Evolutionary conservation across 768 basidiomycete genomes (phyloP), one percentile per base, ranked within the genome.

Genomic region (Steccherinum ochraceum): DNA sequence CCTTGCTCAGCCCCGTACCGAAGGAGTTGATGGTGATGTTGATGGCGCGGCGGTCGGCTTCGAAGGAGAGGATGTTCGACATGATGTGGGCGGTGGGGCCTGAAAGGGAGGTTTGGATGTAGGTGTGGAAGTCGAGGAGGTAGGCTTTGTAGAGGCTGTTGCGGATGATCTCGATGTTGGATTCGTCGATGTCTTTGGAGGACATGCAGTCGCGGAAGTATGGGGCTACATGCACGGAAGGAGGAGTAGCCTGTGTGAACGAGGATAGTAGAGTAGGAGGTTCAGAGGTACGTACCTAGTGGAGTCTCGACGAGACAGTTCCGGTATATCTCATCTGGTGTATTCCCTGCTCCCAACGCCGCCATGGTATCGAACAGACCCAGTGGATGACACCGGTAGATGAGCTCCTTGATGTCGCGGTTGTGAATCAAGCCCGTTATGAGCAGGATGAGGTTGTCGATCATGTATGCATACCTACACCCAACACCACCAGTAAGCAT

Each of bases 21-120:
- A 98, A 95, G 12, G 96, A 98, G 76, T 99, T 99, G 75, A 99
- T 90, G 26, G 96, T 96, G 69, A 99, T 97, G 74, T 98, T 99
- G 67, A 98, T 86, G 1, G 93, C 87, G 47, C 96, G 84, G 27
- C 96, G 80, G 71, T 99, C 96, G 23, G 95, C 96, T 73, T 99
- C 96, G 62, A 99, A 99, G 5, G 86, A 76, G 52, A 99, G 83
- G 61, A 96, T 92, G 35, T 76, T 78, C 53, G 86, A 81, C 96
- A 98, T 98, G 57, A 93, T 83, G 41, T 95, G 93, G 12, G 81
- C 76, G 2, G 96, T 97, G 0, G 96, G 90, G 10, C 81, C 78
- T 40, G 91, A 86, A 26, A 97, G 72, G n/a, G n/a, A n/a, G 5
- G 86, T 81, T 43, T 76, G 70, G 64, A 84, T 88, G 69, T 87